Evolutionary conservation across 2,329 filamentous ascomycete genomes (phyloP).

Genomic region (Exophiala spinifera): DNA sequence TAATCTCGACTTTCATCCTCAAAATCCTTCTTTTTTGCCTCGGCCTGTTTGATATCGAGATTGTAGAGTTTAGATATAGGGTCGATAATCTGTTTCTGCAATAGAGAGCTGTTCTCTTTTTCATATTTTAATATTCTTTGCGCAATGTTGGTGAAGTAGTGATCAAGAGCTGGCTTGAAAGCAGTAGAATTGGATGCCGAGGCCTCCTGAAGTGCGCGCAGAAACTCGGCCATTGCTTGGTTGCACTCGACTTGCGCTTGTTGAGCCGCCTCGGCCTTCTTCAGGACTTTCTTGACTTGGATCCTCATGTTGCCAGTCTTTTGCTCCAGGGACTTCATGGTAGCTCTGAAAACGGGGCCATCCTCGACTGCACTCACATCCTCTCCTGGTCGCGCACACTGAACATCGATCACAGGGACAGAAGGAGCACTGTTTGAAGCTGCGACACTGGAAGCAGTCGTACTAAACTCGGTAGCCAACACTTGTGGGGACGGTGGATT

Average conservation of each 20-base stretch:
- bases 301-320: conserved; percentile 92
- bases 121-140: conserved; percentile 87
- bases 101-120: conserved; percentile 73
- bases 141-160: conserved; percentile 97
- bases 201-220: conserved; percentile 81
- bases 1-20: conserved; percentile 99
- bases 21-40: conserved; percentile 94
- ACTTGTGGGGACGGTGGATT: conserved; percentile 34
- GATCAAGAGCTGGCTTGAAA: conserved; percentile 92
- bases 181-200: conserved; percentile 90
- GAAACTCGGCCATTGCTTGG: conserved; percentile 75
- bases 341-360: conserved; percentile 91
- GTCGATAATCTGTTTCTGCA: conserved; percentile 93
- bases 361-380: conserved; percentile 85
- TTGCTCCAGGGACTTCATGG: conserved; percentile 92
- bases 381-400: conserved; percentile 77
- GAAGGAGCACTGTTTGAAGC: conserved; percentile 26
- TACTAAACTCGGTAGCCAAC: conserved; percentile 27
- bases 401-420: conserved; percentile 77
- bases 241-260: conserved; percentile 78
- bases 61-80: conserved; percentile 89
- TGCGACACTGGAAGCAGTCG: conserved; percentile 31
- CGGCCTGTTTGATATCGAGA: conserved; percentile 94
- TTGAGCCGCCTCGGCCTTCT: conserved; percentile 86
- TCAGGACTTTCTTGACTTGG: conserved; percentile 94